phyloP scores from a whole-genome alignment of 2,329 filamentous ascomycete species.

The Ascochyta pisi region DNA sequence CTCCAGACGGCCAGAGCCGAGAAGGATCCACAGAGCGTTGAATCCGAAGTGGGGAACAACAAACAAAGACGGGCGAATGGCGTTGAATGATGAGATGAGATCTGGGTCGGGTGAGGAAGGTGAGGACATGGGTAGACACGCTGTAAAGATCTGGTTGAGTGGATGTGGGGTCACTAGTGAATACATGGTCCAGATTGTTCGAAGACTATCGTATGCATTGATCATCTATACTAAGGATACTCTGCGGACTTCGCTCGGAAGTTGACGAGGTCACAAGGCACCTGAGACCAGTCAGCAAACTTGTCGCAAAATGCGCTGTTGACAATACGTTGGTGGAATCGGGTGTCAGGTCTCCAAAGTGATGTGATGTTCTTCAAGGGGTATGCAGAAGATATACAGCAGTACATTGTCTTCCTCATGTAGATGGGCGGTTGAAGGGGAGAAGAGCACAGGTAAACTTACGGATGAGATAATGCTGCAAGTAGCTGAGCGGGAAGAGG shows the following conservation, averaged over 20 bases:
- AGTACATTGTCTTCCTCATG: constrained; percentile 67
- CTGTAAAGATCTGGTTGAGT: too few relatives aligned
- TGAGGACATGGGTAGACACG: too few relatives aligned
- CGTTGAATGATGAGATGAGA: too few relatives aligned
- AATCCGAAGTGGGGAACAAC: constrained; percentile 5
- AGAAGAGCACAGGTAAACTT: constrained; percentile 9
- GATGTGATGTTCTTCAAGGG: constrained; percentile 66
- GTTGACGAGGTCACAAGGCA: background rate
- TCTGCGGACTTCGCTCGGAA: background rate
- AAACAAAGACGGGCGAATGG: constrained; percentile 1
- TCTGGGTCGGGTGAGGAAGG: too few relatives aligned
- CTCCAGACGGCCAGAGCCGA: constrained; percentile 5
- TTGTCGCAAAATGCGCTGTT: background rate
- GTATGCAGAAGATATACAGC: constrained; percentile 71
- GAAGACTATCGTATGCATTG: background rate
- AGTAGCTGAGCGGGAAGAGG: background rate
- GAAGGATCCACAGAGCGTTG: constrained; percentile 3
- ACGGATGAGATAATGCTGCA: constrained; percentile 15
- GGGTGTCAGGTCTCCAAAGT: constrained; percentile 70
- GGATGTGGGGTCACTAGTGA: background rate
- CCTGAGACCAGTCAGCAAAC: constrained; percentile 7
- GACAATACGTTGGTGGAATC: background rate
- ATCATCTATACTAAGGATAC: background rate
- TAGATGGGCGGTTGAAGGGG: constrained; percentile 16
- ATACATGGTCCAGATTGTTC: background rate